Evolutionary conservation across 2,329 filamentous ascomycete genomes (phyloP).

Genomic region (Colletotrichum sp.): DNA sequence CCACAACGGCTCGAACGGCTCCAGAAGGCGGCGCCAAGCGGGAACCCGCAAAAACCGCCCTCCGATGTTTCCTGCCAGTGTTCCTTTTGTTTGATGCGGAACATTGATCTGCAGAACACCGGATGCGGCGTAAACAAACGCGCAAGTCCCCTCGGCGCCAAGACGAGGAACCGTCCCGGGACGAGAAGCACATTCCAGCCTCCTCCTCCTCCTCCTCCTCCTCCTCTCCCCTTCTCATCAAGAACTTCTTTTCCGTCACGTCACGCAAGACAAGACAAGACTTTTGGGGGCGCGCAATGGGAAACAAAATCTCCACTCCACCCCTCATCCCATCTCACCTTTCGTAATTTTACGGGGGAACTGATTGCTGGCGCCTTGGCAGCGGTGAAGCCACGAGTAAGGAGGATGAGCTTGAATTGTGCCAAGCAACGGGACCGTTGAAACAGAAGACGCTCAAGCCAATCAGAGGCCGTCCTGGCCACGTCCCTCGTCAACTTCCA

Average conservation of each 20-base stretch:
- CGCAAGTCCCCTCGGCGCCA: background rate
- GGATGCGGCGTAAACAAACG: background rate
- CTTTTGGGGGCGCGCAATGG: background rate
- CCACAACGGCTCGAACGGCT: background rate
- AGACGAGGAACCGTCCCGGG: background rate
- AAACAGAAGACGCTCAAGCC: background rate
- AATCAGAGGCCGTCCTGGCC: background rate
- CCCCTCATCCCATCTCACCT: background rate
- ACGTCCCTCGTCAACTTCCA: background rate
- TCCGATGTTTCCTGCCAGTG: background rate
- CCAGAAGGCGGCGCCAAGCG: background rate
- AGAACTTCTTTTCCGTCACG: background rate
- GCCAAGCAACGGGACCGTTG: conserved; percentile 2
- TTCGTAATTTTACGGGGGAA: background rate
- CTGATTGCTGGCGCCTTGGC: background rate
- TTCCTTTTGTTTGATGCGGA: background rate
- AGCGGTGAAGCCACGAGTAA: background rate
- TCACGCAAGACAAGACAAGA: background rate
- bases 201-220: background rate
- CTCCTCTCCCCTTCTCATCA: background rate
- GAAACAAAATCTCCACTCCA: background rate
- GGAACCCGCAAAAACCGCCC: background rate
- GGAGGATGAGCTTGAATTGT: conserved; percentile 4
- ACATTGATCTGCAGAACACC: background rate
- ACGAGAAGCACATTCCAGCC: background rate